Conservation (phyloP, 164 flowering plant genomes). For the Saururus chinensis region DNA sequence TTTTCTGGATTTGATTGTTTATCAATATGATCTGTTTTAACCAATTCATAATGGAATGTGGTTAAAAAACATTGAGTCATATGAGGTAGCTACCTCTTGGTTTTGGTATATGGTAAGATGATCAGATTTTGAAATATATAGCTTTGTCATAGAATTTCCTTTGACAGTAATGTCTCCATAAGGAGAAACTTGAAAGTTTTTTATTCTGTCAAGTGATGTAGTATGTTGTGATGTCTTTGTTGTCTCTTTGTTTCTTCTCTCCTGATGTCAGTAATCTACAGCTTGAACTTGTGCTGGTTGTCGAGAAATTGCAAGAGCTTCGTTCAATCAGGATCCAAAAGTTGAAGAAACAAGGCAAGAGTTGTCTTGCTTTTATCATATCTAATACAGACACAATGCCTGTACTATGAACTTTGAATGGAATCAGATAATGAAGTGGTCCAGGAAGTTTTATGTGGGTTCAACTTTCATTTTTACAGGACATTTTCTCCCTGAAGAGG, state of each 20-base stretch:
- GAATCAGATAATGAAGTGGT: background rate
- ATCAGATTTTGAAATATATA: no score
- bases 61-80: no score
- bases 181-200: no score
- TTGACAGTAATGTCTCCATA: no score
- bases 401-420: no score
- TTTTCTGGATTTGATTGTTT: background rate
- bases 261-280: conserved; percentile 20
- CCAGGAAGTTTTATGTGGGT: background rate
- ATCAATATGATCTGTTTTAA: background rate
- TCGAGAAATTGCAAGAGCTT: conserved; percentile 82
- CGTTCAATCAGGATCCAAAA: conserved; percentile 84
- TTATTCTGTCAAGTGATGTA: no score
- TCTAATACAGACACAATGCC: background rate
- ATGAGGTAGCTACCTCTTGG: no score
- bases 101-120: no score
- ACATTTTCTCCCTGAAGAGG: conserved; percentile 93
- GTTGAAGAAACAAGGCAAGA: conserved; percentile 77
- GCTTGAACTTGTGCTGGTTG: conserved; percentile 84
- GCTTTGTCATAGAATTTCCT: no score
- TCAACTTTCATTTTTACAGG: conserved; percentile 33
- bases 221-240: no score
- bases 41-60: no score
- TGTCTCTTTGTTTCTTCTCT: background rate
- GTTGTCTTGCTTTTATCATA: background rate